Evolutionary conservation across 2,329 filamentous ascomycete genomes (phyloP).

Genomic region (Ceratocystis destructans): DNA sequence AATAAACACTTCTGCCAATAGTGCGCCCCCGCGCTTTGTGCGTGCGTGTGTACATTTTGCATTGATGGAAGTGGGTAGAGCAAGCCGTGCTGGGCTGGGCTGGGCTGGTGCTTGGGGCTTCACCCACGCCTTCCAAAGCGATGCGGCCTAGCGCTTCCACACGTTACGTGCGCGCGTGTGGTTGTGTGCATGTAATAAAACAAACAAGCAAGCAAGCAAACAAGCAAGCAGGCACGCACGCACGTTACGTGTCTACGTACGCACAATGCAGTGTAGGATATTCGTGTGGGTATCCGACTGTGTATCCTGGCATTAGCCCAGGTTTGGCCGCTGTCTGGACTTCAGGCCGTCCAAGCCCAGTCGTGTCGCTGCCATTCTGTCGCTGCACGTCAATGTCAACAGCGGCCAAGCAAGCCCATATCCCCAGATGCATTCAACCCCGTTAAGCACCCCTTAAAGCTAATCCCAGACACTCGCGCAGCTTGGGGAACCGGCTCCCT

Average conservation of each 20-base stretch:
- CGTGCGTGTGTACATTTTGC: background rate
- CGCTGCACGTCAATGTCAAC: background rate
- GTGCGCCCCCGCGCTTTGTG: background rate
- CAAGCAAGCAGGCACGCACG: too few relatives aligned
- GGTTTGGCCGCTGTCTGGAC: background rate
- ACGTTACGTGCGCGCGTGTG: background rate
- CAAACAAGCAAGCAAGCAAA: too few relatives aligned
- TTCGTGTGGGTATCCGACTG: too few relatives aligned
- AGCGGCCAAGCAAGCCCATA: background rate
- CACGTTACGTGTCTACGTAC: too few relatives aligned
- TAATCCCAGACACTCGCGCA: background rate
- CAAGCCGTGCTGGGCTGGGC: background rate
- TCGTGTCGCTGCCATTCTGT: background rate
- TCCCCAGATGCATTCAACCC: background rate
- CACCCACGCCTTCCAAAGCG: background rate
- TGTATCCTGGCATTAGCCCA: background rate
- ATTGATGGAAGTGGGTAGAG: background rate
- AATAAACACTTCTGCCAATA: background rate
- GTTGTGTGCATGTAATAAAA: background rate
- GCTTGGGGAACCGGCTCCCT: constrained; percentile 3
- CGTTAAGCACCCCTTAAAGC: background rate
- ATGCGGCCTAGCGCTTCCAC: background rate
- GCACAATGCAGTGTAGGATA: too few relatives aligned
- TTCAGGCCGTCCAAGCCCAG: background rate
- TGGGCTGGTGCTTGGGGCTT: background rate